These are phyloP conservation scores for Colletotrichum sp. DNA, from an alignment of 2,329 filamentous ascomycete species.

Conservation along the genomic window DNA sequence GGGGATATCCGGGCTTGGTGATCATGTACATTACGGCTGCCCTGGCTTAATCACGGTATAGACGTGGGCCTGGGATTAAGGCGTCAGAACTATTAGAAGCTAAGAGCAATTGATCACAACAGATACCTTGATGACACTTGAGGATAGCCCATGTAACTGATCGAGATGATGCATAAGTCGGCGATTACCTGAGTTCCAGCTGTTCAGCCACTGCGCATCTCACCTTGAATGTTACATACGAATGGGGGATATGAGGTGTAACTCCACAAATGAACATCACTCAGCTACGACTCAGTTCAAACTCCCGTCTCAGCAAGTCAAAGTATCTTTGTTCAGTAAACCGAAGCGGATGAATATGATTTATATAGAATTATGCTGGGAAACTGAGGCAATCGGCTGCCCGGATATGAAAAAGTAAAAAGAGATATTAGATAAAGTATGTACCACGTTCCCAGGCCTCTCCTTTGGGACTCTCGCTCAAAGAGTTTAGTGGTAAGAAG, in stretches of 20 bases:
- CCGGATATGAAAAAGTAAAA: not conserved
- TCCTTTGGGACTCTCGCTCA: not conserved
- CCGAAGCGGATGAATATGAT: not conserved
- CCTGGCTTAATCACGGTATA: constrained; percentile 16
- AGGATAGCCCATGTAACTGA: not conserved
- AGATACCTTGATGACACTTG: constrained; percentile 20
- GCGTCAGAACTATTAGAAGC: constrained; percentile 21
- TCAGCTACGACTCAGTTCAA: not conserved
- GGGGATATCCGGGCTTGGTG: constrained; percentile 17
- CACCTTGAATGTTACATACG: not conserved
- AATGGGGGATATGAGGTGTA: not conserved
- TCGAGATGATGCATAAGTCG: not conserved
- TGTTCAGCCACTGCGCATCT: not conserved
- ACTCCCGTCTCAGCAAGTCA: not conserved
- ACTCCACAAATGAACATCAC: not conserved
- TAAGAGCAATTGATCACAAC: constrained; percentile 21
- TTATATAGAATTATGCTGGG: not conserved
- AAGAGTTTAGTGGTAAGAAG: not conserved
- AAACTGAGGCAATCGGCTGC: not conserved
- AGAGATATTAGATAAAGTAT: not conserved
- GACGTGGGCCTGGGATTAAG: constrained; percentile 18
- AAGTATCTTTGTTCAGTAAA: not conserved
- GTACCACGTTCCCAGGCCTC: not conserved
- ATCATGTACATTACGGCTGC: constrained; percentile 21
- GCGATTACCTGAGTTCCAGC: not conserved